Evolutionary conservation across 1,139 yeast genomes (phyloP), one percentile per base, ranked within the genome.

Genomic region (Protomyces inundatus): DNA sequence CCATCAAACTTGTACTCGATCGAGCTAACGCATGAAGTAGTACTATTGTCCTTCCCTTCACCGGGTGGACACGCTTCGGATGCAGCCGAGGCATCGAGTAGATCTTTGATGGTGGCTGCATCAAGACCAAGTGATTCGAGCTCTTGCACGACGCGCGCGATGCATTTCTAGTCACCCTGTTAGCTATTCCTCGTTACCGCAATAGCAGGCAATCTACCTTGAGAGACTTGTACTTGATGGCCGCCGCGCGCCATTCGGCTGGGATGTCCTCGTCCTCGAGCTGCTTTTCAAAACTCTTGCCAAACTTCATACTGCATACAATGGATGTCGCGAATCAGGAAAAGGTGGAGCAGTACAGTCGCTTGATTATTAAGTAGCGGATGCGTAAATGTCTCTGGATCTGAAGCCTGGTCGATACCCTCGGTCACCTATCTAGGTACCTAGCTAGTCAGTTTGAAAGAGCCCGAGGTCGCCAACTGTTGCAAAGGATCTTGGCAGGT

Each of bases 151-250:
- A 86, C 87, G 64, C 77, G 77, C 23, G 54, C 54, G 54, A 60
- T 60, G 16, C 64, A 60, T 54, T 60, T 60, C 64, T 60, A 10
- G n/a, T 2, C 3, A 6, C 45, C 14, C 42, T 32, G 54, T 14
- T 23, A 32, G n/a, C 33, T 40, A 14, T 50, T 7, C 3, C 33
- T 10, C 34, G 32, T 10, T 14, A 32, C 6, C 10, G 42, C 10
- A 10, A 10, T n/a, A 37, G n/a, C 42, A 10, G 42, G n/a, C 86
- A 85, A 66, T 84, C 80, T 72, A 87, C 87, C 73, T 87, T 87
- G 62, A 87, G 75, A 1, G 84, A 81, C 71, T 87, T 87, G 73
- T 87, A 87, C 69, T 86, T 87, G 61, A 87, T 86, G 32, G 90
- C 89, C 3, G 84, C 82, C 45, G 80, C 81, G 0, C 82, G 77